Conservation (phyloP, 1,139 yeast genomes). For the Yamadazyma buinensis region DNA sequence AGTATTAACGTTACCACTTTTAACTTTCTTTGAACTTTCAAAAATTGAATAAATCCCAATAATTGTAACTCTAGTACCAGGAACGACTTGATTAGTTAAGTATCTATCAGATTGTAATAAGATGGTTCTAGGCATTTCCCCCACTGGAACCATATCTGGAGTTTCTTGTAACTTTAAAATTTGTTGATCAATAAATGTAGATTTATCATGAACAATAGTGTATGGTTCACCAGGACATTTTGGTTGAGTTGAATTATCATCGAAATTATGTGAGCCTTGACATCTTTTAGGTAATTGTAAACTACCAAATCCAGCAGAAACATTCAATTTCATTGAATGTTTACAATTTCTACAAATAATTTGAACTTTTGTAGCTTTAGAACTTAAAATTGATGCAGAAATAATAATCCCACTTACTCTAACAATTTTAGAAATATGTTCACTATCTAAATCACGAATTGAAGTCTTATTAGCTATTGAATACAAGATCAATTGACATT, state of each 20-base stretch:
- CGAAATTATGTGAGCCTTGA: slow-evolving; percentile 53
- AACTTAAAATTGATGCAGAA: slow-evolving; percentile 82
- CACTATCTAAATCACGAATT: slow-evolving; percentile 80
- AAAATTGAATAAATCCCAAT: slow-evolving; percentile 91
- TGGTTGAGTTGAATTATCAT: slow-evolving; percentile 46
- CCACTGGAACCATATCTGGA: slow-evolving; percentile 96
- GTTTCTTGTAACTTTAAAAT: slow-evolving; percentile 89
- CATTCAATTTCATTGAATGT: slow-evolving; percentile 65
- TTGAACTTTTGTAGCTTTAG: slow-evolving; percentile 83
- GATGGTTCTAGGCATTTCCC: slow-evolving; percentile 97
- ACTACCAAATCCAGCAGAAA: slow-evolving; percentile 77
- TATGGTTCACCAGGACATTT: slow-evolving; percentile 92
- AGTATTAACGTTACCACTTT: slow-evolving; percentile 29
- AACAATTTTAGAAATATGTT: slow-evolving; percentile 84
- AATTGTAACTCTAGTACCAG: slow-evolving; percentile 91
- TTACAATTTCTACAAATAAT: slow-evolving; percentile 87
- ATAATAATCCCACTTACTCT: slow-evolving; percentile 92
- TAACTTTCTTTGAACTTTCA: slow-evolving; percentile 51
- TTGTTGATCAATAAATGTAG: slow-evolving; percentile 91
- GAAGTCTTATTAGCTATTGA: slow-evolving; percentile 73
- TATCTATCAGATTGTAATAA: slow-evolving; percentile 85
- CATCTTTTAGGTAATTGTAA: slow-evolving; percentile 76
- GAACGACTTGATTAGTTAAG: slow-evolving; percentile 84
- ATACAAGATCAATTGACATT: slow-evolving; percentile 75
- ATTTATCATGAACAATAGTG: slow-evolving; percentile 88